phyloP scores from a whole-genome alignment of 352 stramenopile genomes.

The Aphanomyces stellatus region DNA sequence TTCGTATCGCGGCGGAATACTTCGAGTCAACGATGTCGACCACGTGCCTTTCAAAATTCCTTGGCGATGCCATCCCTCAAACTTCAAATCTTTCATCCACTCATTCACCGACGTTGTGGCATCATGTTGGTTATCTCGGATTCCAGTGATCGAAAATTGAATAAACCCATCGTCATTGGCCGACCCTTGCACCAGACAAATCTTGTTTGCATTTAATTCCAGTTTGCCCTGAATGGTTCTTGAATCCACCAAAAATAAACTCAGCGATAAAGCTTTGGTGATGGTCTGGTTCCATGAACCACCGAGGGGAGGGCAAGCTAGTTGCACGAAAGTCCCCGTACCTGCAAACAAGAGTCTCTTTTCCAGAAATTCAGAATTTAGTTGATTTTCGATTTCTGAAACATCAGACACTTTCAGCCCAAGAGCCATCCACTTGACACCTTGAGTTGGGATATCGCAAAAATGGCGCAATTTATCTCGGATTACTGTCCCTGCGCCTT shows the following conservation, averaged over 20 bases:
- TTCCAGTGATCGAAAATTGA: neutral
- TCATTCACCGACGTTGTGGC: neutral
- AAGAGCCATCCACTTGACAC: neutral
- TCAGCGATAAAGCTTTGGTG: neutral
- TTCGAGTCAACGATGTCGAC: neutral
- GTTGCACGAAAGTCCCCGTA: neutral
- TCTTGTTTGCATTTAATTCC: neutral
- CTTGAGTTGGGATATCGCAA: neutral
- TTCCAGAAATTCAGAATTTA: neutral
- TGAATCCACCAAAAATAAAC: neutral
- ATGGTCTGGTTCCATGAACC: neutral
- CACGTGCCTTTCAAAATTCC: neutral
- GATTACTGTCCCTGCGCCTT: conserved; percentile 4
- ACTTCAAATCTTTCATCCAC: conserved; percentile 12
- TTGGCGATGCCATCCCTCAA: neutral
- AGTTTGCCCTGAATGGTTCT: neutral
- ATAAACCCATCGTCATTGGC: neutral
- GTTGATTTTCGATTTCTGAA: neutral
- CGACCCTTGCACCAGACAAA: neutral
- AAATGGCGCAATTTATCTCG: neutral
- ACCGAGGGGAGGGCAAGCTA: neutral
- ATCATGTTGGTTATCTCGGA: neutral
- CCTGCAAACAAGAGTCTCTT: neutral
- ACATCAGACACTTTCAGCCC: neutral
- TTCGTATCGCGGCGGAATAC: neutral